Percentiles rank a stretch among this genome's conserved stretches.
phyloP scores from a whole-genome alignment of 2,329 filamentous ascomycete species.

The Aspergillus pseudoglaucus region DNA sequence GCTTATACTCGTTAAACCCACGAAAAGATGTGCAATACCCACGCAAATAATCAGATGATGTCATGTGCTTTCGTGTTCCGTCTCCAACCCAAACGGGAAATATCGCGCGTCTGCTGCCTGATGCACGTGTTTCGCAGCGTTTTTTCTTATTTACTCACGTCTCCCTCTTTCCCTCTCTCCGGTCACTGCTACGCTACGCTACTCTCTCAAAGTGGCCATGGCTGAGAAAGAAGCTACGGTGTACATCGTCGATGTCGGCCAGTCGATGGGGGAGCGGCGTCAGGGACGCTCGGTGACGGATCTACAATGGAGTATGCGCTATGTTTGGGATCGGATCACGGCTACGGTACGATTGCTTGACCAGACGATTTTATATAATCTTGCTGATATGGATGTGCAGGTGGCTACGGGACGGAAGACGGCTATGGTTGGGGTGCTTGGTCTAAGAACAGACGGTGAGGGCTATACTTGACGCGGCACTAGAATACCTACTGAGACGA shows the following conservation, averaged over 20 bases:
- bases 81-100: slow-evolving; percentile 28
- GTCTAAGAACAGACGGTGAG: slow-evolving; percentile 66
- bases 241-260: slow-evolving; percentile 83
- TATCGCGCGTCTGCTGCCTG: slow-evolving; percentile 38
- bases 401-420: slow-evolving; percentile 66
- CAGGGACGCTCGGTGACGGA: slow-evolving; percentile 69
- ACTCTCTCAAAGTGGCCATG: slow-evolving; percentile 48
- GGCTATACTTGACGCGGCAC: slow-evolving; percentile 4
- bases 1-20: too few species aligned
- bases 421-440: slow-evolving; percentile 70
- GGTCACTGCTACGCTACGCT: not conserved
- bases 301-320: slow-evolving; percentile 82
- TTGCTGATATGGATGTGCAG: slow-evolving; percentile 23
- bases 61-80: slow-evolving; percentile 35
- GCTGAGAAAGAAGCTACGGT: slow-evolving; percentile 88
- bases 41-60: slow-evolving; percentile 19
- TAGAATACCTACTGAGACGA: slow-evolving; percentile 2
- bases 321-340: slow-evolving; percentile 90
- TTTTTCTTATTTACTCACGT: not conserved
- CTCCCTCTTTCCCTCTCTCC: not conserved
- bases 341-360: slow-evolving; percentile 54
- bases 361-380: not conserved
- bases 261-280: slow-evolving; percentile 70
- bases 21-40: slow-evolving; percentile 1
- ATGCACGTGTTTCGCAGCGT: slow-evolving; percentile 7